Evolutionary conservation across 2,329 filamentous ascomycete species (phyloP).

Genomic region (Exophiala alcalophila): DNA sequence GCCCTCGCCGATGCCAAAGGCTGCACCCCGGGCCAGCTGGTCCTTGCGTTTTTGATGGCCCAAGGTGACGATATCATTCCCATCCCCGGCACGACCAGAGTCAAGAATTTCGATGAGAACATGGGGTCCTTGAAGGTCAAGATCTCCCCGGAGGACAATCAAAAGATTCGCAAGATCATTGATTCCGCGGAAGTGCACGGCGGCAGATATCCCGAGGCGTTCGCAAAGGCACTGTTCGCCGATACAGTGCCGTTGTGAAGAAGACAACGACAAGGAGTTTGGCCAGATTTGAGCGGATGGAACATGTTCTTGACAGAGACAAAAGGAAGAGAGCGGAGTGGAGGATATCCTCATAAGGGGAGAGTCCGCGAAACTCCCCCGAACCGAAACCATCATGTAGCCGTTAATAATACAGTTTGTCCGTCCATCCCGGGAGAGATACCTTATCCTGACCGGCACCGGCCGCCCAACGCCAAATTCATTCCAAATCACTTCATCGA

Average conservation of each 20-base stretch:
- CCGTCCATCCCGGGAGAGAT: too few relatives aligned
- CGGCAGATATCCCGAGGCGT: constrained; percentile 27
- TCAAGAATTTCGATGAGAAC: constrained; percentile 32
- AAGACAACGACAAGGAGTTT: constrained; percentile 5
- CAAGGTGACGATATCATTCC: constrained; percentile 53
- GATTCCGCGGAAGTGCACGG: constrained; percentile 28
- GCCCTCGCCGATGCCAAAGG: constrained; percentile 54
- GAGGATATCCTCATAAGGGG: constrained; percentile 18
- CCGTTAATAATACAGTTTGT: constrained; percentile 6
- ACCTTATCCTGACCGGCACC: too few relatives aligned
- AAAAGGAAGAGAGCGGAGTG: neutral
- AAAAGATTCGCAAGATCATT: constrained; percentile 34
- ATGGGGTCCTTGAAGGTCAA: constrained; percentile 27
- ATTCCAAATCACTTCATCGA: too few relatives aligned
- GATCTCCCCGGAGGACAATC: constrained; percentile 33
- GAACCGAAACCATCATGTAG: constrained; percentile 1
- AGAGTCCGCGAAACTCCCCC: constrained; percentile 4
- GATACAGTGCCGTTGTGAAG: constrained; percentile 28
- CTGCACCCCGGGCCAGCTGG: constrained; percentile 56
- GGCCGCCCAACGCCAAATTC: too few relatives aligned
- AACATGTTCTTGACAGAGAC: too few relatives aligned
- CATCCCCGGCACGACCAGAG: constrained; percentile 32
- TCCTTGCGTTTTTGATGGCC: constrained; percentile 61
- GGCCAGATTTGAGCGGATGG: too few relatives aligned
- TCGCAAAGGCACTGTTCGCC: constrained; percentile 20